These are phyloP conservation scores for Inonotus obliquus DNA, from an alignment of 1,284 basidiomycete genomes.

Conservation along the genomic window DNA sequence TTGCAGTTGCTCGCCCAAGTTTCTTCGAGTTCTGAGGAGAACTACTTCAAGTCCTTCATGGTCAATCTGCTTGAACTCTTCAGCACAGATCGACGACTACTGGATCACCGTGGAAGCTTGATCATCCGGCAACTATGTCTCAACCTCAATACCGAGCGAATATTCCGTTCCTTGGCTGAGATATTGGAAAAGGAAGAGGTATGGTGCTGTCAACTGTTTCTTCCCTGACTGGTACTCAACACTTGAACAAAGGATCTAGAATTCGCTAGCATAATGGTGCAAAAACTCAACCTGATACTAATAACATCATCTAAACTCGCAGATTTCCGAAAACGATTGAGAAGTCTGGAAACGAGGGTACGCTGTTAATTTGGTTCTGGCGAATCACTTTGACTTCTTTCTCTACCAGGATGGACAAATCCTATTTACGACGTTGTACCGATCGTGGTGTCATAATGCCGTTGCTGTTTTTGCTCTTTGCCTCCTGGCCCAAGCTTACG, in stretches of 20 bases:
- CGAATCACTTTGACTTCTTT: slow-evolving; percentile 1
- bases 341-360: slow-evolving; percentile 91
- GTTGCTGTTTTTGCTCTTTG: slow-evolving; percentile 96
- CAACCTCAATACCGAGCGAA: slow-evolving; percentile 92
- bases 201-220: slow-evolving; percentile 21
- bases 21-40: slow-evolving; percentile 89
- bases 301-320: slow-evolving; percentile 94
- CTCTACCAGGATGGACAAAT: slow-evolving; percentile 86
- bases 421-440: slow-evolving; percentile 88
- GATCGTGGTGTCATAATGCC: slow-evolving; percentile 98
- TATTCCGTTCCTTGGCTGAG: slow-evolving; percentile 94
- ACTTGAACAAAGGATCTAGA: slow-evolving; percentile 76
- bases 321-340: slow-evolving; percentile 90
- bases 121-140: slow-evolving; percentile 96
- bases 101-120: slow-evolving; percentile 91
- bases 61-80: slow-evolving; percentile 92
- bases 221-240: too few species aligned
- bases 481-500: slow-evolving; percentile 95
- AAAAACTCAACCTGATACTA: slow-evolving; percentile 95
- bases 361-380: neutral
- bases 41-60: slow-evolving; percentile 96
- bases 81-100: slow-evolving; percentile 86
- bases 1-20: slow-evolving; percentile 96
- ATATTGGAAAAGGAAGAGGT: slow-evolving; percentile 98
- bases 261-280: slow-evolving; percentile 95